These are phyloP conservation scores for Aspergillus biplanus DNA, from an alignment of 495 filamentous ascomycete species.

Conservation along the genomic window DNA sequence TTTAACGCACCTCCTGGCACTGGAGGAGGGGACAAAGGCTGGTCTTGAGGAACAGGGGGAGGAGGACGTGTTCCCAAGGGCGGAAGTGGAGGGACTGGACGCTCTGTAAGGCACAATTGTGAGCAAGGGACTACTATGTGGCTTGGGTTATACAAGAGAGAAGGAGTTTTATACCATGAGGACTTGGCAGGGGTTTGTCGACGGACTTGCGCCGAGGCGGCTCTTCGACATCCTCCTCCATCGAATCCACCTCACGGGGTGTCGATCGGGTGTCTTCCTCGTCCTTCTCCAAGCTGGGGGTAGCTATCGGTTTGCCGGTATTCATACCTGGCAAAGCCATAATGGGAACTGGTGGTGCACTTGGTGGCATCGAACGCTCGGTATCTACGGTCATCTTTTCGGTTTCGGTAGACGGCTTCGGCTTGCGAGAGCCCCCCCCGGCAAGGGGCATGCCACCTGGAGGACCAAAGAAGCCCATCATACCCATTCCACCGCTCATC, in stretches of 20 bases:
- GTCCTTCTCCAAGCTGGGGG: conserved; percentile 46
- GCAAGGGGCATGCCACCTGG: conserved; percentile 67
- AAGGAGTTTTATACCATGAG: conserved; percentile 55
- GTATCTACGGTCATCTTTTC: conserved; percentile 65
- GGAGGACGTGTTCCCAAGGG: conserved; percentile 41
- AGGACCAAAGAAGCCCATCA: conserved; percentile 90
- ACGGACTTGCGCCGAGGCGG: conserved; percentile 50
- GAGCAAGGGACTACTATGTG: conserved; percentile 3
- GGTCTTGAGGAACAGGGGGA: conserved; percentile 65
- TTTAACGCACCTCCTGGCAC: conserved; percentile 67
- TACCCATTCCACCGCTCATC: conserved; percentile 97
- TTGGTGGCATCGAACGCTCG: conserved; percentile 53
- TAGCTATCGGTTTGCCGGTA: conserved; percentile 41
- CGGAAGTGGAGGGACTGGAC: conserved; percentile 37
- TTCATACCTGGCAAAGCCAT: conserved; percentile 78
- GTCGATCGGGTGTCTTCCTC: conserved; percentile 41
- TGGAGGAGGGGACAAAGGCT: conserved; percentile 70
- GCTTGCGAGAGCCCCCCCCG: conserved; percentile 46
- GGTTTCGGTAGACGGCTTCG: conserved; percentile 60
- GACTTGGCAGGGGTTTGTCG: conserved; percentile 48
- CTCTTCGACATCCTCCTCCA: conserved; percentile 57
- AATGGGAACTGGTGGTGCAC: conserved; percentile 74
- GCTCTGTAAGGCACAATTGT: conserved; percentile 24
- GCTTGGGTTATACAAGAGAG: background rate
- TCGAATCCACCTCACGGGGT: conserved; percentile 50